phyloP scores from a whole-genome alignment of 257 asterid species.

The Lantana camara region DNA sequence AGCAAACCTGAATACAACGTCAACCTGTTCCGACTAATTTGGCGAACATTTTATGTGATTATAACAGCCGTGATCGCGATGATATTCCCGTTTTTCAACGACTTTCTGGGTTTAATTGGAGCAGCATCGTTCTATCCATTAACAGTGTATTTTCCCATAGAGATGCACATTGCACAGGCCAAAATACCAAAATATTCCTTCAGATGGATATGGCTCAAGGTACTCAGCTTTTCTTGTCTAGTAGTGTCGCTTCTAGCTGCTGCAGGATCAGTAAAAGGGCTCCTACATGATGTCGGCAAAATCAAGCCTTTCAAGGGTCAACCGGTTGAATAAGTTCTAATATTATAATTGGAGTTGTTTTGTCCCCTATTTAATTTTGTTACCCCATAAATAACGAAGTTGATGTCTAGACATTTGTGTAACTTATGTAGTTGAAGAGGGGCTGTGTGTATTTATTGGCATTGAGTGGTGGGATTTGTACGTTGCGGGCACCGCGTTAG shows the following conservation, averaged over 20 bases:
- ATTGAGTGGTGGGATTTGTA: no score
- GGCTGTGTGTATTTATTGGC: no score
- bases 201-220: slow-evolving; percentile 56
- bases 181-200: slow-evolving; percentile 47
- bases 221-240: slow-evolving; percentile 48
- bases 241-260: slow-evolving; percentile 58
- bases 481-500: no score
- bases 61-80: slow-evolving; percentile 45
- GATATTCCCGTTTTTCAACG: slow-evolving; percentile 68
- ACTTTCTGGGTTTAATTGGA: slow-evolving; percentile 52
- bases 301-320: slow-evolving; percentile 47
- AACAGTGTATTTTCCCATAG: no score
- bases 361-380: no score
- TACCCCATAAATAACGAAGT: no score
- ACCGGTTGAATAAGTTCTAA: no score
- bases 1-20: no score
- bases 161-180: slow-evolving; percentile 53
- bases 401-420: no score
- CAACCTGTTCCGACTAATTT: slow-evolving; percentile 48
- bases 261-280: slow-evolving; percentile 58
- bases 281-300: slow-evolving; percentile 33
- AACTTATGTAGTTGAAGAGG: no score
- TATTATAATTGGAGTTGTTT: no score
- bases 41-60: slow-evolving; percentile 51
- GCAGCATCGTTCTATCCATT: slow-evolving; percentile 58